Conservation (phyloP, 257 asterid genomes). For the Solanum acaule region DNA sequence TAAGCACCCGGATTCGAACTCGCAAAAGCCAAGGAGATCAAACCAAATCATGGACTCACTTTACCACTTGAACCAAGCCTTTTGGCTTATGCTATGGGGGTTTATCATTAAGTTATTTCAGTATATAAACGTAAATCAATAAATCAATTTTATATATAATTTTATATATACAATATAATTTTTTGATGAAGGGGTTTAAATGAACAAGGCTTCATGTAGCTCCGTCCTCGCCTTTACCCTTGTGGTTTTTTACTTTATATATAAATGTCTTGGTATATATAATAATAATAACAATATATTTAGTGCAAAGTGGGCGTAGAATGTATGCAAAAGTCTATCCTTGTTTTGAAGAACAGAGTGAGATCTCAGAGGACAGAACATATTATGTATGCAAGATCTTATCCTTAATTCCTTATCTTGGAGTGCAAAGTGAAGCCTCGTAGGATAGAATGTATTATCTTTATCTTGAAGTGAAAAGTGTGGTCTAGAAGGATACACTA, state of each 20-base stretch:
- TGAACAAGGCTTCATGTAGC: not conserved
- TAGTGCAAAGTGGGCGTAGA: not conserved
- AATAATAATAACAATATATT: no score
- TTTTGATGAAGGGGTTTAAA: fast-evolving
- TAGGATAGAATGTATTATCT: not conserved
- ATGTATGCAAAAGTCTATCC: not conserved
- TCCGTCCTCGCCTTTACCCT: not conserved
- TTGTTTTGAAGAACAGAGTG: not conserved
- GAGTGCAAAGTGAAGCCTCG: not conserved
- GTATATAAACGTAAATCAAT: no score
- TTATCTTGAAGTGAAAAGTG: no score
- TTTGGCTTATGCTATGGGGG: not conserved
- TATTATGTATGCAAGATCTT: not conserved
- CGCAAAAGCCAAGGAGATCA: not conserved
- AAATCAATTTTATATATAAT: no score
- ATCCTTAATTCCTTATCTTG: not conserved
- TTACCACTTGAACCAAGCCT: not conserved
- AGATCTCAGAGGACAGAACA: not conserved
- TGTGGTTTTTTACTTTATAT: no score
- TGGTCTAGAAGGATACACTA: not conserved
- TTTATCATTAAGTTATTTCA: not conserved
- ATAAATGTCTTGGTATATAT: not conserved
- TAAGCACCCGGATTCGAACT: not conserved
- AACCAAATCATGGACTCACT: not conserved
- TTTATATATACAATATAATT: no score